Evolutionary conservation across 2,329 filamentous ascomycete genomes (phyloP).

Genomic region (Fusarium coicis): DNA sequence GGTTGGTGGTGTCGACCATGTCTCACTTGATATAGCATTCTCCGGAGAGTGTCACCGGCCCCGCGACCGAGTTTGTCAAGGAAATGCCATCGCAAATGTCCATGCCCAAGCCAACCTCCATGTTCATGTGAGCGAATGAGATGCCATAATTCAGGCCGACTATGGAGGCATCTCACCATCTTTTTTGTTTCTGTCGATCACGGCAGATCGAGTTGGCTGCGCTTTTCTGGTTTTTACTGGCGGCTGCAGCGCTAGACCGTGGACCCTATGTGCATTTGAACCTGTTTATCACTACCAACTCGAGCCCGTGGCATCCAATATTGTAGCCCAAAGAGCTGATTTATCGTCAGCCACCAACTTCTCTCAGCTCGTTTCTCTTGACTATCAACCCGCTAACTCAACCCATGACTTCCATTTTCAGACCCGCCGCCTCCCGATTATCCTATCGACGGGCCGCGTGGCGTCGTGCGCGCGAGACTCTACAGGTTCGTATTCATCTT

Average conservation of each 20-base stretch:
- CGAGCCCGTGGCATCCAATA: slow-evolving; percentile 21
- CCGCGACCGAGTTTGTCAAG: slow-evolving; percentile 18
- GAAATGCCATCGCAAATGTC: slow-evolving; percentile 14
- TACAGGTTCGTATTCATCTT: slow-evolving; percentile 34
- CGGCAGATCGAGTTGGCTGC: slow-evolving; percentile 5
- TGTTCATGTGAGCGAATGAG: slow-evolving; percentile 20
- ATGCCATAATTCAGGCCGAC: neutral
- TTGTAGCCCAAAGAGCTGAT: slow-evolving; percentile 10
- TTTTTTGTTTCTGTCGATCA: slow-evolving; percentile 15
- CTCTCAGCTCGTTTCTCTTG: slow-evolving; percentile 37
- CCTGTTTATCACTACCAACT: slow-evolving; percentile 36
- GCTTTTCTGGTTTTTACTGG: slow-evolving; percentile 25
- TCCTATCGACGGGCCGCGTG: slow-evolving; percentile 37
- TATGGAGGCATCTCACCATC: slow-evolving; percentile 13
- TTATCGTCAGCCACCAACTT: slow-evolving; percentile 37
- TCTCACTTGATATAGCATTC: slow-evolving; percentile 41
- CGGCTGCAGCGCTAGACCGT: slow-evolving; percentile 34
- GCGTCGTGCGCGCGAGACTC: slow-evolving; percentile 34
- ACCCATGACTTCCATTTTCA: slow-evolving; percentile 44
- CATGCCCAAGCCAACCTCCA: slow-evolving; percentile 9
- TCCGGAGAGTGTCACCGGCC: slow-evolving; percentile 23
- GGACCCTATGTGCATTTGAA: slow-evolving; percentile 36
- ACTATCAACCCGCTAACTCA: slow-evolving; percentile 29
- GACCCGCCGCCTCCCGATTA: slow-evolving; percentile 28
- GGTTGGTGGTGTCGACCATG: slow-evolving; percentile 44